These are phyloP conservation scores for Diaporthe ampelina DNA, from an alignment of 2,329 filamentous ascomycete species.

Conservation along the genomic window DNA sequence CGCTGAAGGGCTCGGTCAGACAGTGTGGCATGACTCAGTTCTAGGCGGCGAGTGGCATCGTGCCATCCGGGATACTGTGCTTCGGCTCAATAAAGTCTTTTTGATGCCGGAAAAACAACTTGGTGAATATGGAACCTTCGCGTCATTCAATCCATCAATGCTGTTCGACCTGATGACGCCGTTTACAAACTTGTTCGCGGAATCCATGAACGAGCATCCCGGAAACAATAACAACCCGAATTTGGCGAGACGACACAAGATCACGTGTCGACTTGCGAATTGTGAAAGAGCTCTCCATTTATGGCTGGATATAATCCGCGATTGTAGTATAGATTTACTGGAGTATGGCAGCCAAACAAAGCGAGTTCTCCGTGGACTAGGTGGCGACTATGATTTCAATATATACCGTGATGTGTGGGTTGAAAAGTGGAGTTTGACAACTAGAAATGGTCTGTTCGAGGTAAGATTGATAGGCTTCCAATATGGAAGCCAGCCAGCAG, in stretches of 20 bases:
- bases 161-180: not conserved
- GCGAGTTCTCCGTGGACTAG: not conserved
- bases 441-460: rapidly evolving
- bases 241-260: not conserved
- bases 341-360: not conserved
- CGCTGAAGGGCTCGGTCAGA: not conserved
- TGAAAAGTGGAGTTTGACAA: not conserved
- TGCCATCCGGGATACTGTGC: not conserved
- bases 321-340: not conserved
- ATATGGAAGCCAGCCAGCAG: not conserved
- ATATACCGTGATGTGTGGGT: not conserved
- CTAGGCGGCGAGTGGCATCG: not conserved
- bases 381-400: not conserved
- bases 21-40: not conserved
- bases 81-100: not conserved
- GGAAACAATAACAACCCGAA: rapidly evolving
- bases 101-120: not conserved
- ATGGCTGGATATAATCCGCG: not conserved
- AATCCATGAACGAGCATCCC: not conserved
- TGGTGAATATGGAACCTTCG: too few species aligned
- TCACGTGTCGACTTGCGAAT: not conserved
- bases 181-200: not conserved
- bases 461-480: not conserved
- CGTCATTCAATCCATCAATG: too few species aligned
- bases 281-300: not conserved